A percentile compares a stretch with the other conserved stretches of the same genome.
Conservation (phyloP, 2,329 filamentous ascomycete species). For the Fusarium armeniacum region DNA sequence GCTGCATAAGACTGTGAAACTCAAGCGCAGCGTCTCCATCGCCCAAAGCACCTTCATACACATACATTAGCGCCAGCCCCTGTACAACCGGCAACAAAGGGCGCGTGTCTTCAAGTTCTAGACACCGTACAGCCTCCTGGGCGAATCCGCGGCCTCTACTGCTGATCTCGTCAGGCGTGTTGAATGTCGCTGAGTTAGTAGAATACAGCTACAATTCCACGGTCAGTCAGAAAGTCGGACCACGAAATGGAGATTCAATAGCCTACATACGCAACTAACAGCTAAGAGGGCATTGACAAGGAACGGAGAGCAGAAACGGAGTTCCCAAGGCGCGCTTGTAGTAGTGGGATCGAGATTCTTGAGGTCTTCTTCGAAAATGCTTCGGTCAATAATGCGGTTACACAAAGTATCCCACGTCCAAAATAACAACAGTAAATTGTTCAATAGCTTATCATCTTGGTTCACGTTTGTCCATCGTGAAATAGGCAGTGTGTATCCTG, state of each 20-base stretch:
- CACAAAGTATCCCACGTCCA: conserved; percentile 36
- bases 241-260: neutral
- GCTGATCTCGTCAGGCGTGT: neutral
- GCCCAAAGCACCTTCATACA: conserved; percentile 31
- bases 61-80: conserved; percentile 29
- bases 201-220: conserved; percentile 17
- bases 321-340: neutral
- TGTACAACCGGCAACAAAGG: conserved; percentile 24
- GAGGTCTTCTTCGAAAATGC: conserved; percentile 34
- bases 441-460: conserved; percentile 29
- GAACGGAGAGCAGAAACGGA: conserved; percentile 39
- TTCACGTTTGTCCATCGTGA: conserved; percentile 32
- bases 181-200: conserved; percentile 19
- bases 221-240: neutral
- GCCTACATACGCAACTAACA: conserved; percentile 38
- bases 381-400: conserved; percentile 29
- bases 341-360: conserved; percentile 18
- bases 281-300: conserved; percentile 40
- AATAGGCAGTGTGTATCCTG: conserved; percentile 23
- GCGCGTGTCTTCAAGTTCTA: conserved; percentile 18
- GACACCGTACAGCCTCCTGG: conserved; percentile 21
- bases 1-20: conserved; percentile 32
- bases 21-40: conserved; percentile 14
- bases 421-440: conserved; percentile 26
- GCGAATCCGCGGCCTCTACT: conserved; percentile 29